Base-by-base conservation (phyloP, 2,329 filamentous ascomycete species). In the Podosphaera leucotricha region DNA sequence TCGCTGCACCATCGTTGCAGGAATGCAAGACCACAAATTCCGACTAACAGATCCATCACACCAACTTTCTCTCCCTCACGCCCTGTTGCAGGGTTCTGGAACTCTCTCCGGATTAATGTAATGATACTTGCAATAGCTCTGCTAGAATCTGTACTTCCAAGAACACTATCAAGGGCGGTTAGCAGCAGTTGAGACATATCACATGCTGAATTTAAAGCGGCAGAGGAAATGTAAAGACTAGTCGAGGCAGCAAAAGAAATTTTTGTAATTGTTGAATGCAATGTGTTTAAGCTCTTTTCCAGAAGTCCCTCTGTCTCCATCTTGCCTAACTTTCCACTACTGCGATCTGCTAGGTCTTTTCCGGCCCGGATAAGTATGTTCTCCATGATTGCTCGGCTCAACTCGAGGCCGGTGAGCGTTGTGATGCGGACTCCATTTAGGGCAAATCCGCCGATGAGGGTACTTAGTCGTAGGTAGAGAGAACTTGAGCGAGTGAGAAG, bases 91-190 rank as follows among this genome's bases (percentile, higher is more conserved):
- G 74, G 72, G 46, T 76, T 75, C 43, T 69, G 67, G 46, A 79
- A 76, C 55, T 79, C 75, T 46, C 72, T 66, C 24, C 72, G 66
- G 40, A 79, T 68, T 26, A 79, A 60, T 1, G 70, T 70, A 49
- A 79, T 67, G 52, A 80, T 78, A 54, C 72, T 75, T 2, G 74
- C 72, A 46, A 79, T 75, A 10, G 75, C 75, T 36, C 74, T 62
- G 1, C 75, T 78, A 2, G 74, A 77, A 55, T 80, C 75, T n/a
- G 75, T 79, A 2, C 72, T 75, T 13, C 75, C 75, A 22, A 79
- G 70, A 35, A 78, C 68, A 49, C 74, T 70, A 53, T 80, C 75
- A 19, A 80, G 60, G 0, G 70, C 68, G 2, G 66, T 66, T 7
- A 79, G 60, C 0, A 75, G 59, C 26, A 75, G 59, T 47, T 75